Base-by-base conservation (phyloP, 257 asterid species). In the Rubia yunnanensis region DNA sequence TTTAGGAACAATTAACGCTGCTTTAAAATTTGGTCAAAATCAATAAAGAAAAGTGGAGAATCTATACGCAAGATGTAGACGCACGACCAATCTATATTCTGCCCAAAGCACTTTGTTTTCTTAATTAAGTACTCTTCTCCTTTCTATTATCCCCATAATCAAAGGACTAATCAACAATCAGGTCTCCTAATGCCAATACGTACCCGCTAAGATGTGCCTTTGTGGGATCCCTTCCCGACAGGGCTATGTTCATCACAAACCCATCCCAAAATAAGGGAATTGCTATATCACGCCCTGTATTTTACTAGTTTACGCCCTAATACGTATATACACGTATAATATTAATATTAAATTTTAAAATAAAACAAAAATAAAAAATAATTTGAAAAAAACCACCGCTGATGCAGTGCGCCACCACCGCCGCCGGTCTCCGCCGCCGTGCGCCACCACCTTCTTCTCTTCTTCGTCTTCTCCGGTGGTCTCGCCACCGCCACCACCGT, bases 21-120 rank as follows among this genome's bases (percentile, higher is more conserved):
- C 5, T 44, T 44, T 44, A 14, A 24, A 10, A 24, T 24, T 24
- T 24, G 55, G 56, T 63, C 67, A 24, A 46, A 63, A 44, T 44
- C 57, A 15, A 18, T 14, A 17, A 44, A 17, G 28, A 56, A 64
- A 44, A 64, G 68, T 44, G 67, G 54, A 27, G 57, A 28, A 46
- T 44, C 57, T 28, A 14, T 14, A 26, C 38, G 62, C 22, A 11
- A 13, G 62, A 56, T 28, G 22, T 56, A 30, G 38, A 56, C 36
- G 22, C 35, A 13, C n/a, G 60, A 24, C 60, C 34, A 55, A 55
- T n/a, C 10, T 44, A 39, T 55, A 55, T 50, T 50, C 35, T 11
- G 26, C 9, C 18, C 1, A 11, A 5, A 0, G n/a, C 5, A 55
- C n/a, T 55, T 3, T 53, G 9, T 53, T 53, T 20, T n/a, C 6